Evolutionary conservation across 2,329 filamentous ascomycete genomes (phyloP), one percentile per base, ranked within the genome.

Genomic region (Xylaria hypoxylon): DNA sequence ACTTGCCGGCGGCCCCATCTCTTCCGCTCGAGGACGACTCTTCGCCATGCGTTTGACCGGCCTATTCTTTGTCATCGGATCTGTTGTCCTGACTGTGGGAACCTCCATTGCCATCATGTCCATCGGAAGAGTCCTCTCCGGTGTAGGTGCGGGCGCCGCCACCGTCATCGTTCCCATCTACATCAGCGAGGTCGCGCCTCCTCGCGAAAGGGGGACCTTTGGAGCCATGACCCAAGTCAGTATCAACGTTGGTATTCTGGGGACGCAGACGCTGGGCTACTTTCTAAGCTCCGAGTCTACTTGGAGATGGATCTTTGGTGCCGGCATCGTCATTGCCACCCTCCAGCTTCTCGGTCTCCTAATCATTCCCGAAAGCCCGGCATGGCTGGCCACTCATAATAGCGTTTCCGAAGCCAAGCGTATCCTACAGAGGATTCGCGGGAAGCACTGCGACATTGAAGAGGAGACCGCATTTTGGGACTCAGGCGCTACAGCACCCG

Each of bases 81-180:
- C 94, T 0, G 72, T 89, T 3, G 83, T 94, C 59, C 93, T 96
- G 80, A 90, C 93, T 0, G 74, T 94, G 7, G 87, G 94, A 0
- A 81, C 84, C 2, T 88, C 85, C 44, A 90, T 96, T 19, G 79
- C 85, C 2, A 77, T 91, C 33, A 84, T 99, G 79, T 86, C 87
- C 0, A 68, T 92, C 17, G 96, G 95, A 5, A 87, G 96, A 24
- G 82, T 97, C 24, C 77, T 98, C 15, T 90, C 92, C 8, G 96
- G 96, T 11, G 77, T 97, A 1, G 94, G 92, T 6, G 94, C 94
- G 5, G 96, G 96, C 24, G 93, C 94, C 2, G 89, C 94, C 1
- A 95, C 96, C 2, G 96, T 99, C 22, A 92, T 97, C 40, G 94
- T 96, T 2, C 96, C 96, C 0, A 87, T 99, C 22, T 99, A 97